A percentile compares a stretch with the other conserved stretches of the same genome.
Conservation (phyloP, 2,329 filamentous ascomycete genomes). For the Diaporthe aspalathi region DNA sequence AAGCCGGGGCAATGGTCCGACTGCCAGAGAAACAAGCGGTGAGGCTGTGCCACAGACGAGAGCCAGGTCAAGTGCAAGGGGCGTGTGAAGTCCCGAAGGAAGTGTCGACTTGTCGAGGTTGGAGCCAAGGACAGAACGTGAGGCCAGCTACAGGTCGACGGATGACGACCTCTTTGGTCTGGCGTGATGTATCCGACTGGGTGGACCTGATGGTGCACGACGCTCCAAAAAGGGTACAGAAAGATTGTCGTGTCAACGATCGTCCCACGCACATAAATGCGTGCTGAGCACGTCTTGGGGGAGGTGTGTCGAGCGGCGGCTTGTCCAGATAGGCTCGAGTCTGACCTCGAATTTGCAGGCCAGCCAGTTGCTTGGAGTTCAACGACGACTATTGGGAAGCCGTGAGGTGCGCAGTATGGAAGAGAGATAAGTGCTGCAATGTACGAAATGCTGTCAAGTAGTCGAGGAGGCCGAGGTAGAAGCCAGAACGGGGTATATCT, state of each 20-base stretch:
- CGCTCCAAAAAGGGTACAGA: too few relatives aligned
- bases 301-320: background rate
- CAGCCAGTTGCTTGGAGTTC: constrained; percentile 16
- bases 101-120: background rate
- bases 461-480: background rate
- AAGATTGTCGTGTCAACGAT: constrained; percentile 6
- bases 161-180: background rate
- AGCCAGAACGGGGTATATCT: constrained; percentile 3
- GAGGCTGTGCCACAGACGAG: constrained; percentile 18
- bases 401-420: constrained; percentile 9
- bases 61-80: constrained; percentile 17
- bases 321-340: background rate
- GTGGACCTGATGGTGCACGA: background rate
- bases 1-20: constrained; percentile 8
- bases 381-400: constrained; percentile 2
- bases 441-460: background rate
- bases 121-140: background rate
- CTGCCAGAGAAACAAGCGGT: constrained; percentile 29
- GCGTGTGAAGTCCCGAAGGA: constrained; percentile 14
- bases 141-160: constrained; percentile 8
- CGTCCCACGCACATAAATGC: background rate
- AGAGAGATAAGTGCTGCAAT: constrained; percentile 26
- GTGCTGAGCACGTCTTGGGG: constrained; percentile 12
- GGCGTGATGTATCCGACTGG: background rate
- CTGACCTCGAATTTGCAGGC: constrained; percentile 1